Percentiles rank a stretch among this genome's conserved stretches.
Evolutionary conservation across 768 basidiomycete genomes (phyloP).

Genomic region (Naganishia antarctica): DNA sequence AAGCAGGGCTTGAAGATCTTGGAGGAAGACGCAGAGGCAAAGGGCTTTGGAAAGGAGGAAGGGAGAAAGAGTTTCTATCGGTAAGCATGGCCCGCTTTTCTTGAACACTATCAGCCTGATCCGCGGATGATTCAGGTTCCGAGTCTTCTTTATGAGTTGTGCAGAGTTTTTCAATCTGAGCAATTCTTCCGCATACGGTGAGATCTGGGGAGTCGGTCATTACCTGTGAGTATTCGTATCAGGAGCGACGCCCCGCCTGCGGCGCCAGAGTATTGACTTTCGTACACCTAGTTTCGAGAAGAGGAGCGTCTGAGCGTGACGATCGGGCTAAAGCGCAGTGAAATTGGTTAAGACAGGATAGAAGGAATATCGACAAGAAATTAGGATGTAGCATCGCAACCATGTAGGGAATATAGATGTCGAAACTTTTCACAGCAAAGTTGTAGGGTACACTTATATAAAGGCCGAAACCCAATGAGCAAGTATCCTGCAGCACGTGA

Average conservation of each 20-base stretch:
- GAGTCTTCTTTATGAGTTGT: conserved; percentile 69
- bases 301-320: background rate
- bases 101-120: too few species aligned
- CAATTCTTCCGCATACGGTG: too few species aligned
- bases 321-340: too few species aligned
- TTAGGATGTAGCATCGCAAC: too few species aligned
- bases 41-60: conserved; percentile 55
- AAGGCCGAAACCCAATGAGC: too few species aligned
- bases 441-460: too few species aligned
- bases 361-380: too few species aligned
- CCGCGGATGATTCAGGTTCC: conserved; percentile 53
- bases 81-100: conserved; percentile 35
- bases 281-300: conserved; percentile 3
- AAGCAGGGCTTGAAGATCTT: conserved; percentile 56
- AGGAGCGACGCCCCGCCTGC: background rate
- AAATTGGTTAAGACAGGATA: too few species aligned
- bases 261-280: background rate
- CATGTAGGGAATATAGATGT: too few species aligned
- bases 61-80: conserved; percentile 61
- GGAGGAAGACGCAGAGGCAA: conserved; percentile 54
- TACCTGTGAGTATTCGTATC: conserved; percentile 29
- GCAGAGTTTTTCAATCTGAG: conserved; percentile 65
- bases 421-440: too few species aligned
- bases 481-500: too few species aligned
- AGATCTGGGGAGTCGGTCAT: conserved; percentile 56